Conservation (phyloP, 148 eudicot species). For the Fallopia convolvulus region DNA sequence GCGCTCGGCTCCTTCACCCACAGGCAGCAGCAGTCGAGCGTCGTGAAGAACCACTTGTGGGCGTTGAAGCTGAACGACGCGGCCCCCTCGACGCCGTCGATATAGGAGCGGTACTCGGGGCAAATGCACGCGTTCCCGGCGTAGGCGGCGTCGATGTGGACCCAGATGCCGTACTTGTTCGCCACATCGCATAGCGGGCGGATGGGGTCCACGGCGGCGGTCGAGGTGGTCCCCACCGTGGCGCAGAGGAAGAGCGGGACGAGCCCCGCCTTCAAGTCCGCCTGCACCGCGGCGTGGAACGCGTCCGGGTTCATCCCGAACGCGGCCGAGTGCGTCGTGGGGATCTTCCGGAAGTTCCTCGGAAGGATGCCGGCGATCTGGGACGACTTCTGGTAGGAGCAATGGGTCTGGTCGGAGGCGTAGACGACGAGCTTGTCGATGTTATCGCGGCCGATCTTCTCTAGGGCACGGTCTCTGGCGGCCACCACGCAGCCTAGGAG, state of each 20-base stretch:
- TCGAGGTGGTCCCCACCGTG: conserved; percentile 38
- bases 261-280: conserved; percentile 23
- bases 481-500: conserved; percentile 32
- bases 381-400: conserved; percentile 34
- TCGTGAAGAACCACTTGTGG: conserved; percentile 53
- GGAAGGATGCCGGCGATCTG: conserved; percentile 49
- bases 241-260: conserved; percentile 31
- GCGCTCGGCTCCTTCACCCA: conserved; percentile 37
- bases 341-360: conserved; percentile 26
- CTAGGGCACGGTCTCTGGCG: conserved; percentile 27
- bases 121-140: conserved; percentile 58
- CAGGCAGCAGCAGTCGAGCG: conserved; percentile 47
- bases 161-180: conserved; percentile 30
- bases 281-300: conserved; percentile 14
- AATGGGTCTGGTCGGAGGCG: conserved; percentile 51
- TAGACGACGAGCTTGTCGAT: conserved; percentile 42
- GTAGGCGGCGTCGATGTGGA: conserved; percentile 53
- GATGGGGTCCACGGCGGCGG: conserved; percentile 29
- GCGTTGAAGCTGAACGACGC: conserved; percentile 52
- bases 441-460: conserved; percentile 19
- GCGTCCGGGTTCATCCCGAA: conserved; percentile 21
- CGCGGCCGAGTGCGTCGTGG: conserved; percentile 16
- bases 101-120: conserved; percentile 36
- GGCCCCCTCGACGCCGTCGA: conserved; percentile 37
- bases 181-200: conserved; percentile 25